phyloP scores from a whole-genome alignment of 2,329 filamentous ascomycete species.

The Ceratocystis diversiconidia region DNA sequence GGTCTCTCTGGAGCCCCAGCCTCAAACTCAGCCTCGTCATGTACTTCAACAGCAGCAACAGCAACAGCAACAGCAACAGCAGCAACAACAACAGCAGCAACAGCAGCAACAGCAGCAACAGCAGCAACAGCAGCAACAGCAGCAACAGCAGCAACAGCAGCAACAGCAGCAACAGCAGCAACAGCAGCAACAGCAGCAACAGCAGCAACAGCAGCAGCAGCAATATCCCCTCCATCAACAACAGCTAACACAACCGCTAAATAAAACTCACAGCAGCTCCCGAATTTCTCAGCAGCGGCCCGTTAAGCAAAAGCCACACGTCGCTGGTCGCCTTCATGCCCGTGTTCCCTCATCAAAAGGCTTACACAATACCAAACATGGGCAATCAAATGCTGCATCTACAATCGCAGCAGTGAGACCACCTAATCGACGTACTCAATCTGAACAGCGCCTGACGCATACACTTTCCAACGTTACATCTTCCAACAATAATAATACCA shows the following conservation, averaged over 20 bases:
- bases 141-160: constrained; percentile 1
- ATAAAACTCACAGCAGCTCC: constrained; percentile 5
- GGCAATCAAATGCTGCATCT: constrained; percentile 9
- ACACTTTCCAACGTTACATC: constrained; percentile 1
- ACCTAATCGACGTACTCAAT: constrained; percentile 15
- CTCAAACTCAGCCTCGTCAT: not conserved
- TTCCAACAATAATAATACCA: not conserved
- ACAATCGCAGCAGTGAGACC: constrained; percentile 13
- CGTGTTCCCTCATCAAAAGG: constrained; percentile 17
- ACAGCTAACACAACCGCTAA: not conserved
- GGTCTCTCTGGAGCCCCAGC: not conserved
- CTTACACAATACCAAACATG: constrained; percentile 14
- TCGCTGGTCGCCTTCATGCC: constrained; percentile 16
- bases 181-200: not conserved
- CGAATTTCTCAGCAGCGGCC: constrained; percentile 17
- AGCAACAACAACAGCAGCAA: not conserved
- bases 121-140: constrained; percentile 2
- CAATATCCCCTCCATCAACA: not conserved
- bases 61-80: constrained; percentile 4
- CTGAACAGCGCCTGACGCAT: constrained; percentile 13
- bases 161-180: not conserved
- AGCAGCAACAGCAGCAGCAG: not conserved
- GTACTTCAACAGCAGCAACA: not conserved
- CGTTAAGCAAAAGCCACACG: constrained; percentile 17
- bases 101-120: not conserved